Evolutionary conservation across 2,329 filamentous ascomycete species (phyloP), one percentile per base, ranked within the genome.

Genomic region (Alternaria gaisen): DNA sequence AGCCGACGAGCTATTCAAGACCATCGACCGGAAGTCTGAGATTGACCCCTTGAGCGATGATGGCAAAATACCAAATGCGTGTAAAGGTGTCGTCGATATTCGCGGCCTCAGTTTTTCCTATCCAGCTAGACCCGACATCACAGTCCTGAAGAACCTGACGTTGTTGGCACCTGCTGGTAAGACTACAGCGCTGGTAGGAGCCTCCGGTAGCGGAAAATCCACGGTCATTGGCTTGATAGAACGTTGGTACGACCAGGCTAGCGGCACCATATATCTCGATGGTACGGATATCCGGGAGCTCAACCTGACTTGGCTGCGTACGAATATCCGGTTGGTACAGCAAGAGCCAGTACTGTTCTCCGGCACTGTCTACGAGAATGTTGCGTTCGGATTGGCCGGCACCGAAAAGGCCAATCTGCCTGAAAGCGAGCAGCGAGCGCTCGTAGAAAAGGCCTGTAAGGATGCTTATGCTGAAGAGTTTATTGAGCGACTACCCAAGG

Each of bases 401-500:
- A 89, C 71, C 89, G 59, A 68, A 2, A 97, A 80, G 68, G 87
- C 53, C 86, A 88, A 64, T 22, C 56, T 75, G 1, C 47, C 70
- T 0, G 50, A 58, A 36, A 85, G 87, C 40, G 89, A 94, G 54
- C 86, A 87, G 72, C 87, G 91, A 34, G 86, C 90, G 56, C 82
- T 94, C 10, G 86, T 97, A 20, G 84, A 91, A 50, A 87, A 91
- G 44, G 94, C 95, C 12, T 92, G 94, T 9, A 91, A 88, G 77
- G 94, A 91, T 85, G 91, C 94, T n/a, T 97, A 97, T 70, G 94
- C 94, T 1, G 93, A 97, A 72, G 93, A 97, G 63, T 98, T 98
- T 74, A 90, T 98, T 65, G 85, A 84, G 2, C 80, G 84, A 20
- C 85, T 98, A 12, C 73, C 73, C 7, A 68, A 78, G 63, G 56